Conservation (phyloP, 1,284 basidiomycete genomes). For the Chondrostereum purpureum region DNA sequence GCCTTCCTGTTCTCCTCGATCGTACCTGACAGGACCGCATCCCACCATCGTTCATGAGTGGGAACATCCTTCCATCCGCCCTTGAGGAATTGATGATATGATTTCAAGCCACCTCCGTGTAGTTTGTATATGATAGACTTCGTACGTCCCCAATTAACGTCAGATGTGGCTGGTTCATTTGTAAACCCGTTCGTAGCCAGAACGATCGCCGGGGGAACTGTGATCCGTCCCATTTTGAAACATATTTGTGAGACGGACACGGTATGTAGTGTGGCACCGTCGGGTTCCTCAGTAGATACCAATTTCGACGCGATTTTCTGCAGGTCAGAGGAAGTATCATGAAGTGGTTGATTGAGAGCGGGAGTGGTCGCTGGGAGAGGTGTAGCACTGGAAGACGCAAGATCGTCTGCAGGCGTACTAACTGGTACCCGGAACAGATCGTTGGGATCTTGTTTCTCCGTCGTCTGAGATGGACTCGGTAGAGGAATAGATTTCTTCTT, state of each 20-base stretch:
- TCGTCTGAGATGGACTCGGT: background rate
- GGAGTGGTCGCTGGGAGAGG: background rate
- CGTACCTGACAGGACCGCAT: slow-evolving; percentile 44
- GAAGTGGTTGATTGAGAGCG: slow-evolving; percentile 29
- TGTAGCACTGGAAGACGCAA: background rate
- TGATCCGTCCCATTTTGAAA: slow-evolving; percentile 73
- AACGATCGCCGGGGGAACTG: slow-evolving; percentile 63
- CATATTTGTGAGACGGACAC: slow-evolving; percentile 63
- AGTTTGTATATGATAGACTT: slow-evolving; percentile 31
- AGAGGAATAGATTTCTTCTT: background rate
- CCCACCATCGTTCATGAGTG: slow-evolving; percentile 57
- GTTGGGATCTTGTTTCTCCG: background rate
- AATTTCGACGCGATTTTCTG: slow-evolving; percentile 22
- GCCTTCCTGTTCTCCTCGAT: slow-evolving; percentile 39
- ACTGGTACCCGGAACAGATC: background rate
- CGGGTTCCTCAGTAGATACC: slow-evolving; percentile 35
- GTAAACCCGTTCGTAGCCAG: slow-evolving; percentile 51
- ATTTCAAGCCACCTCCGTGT: slow-evolving; percentile 29
- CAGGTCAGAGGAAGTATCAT: background rate
- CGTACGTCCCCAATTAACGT: slow-evolving; percentile 36
- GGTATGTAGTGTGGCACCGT: slow-evolving; percentile 61
- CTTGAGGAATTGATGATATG: slow-evolving; percentile 37
- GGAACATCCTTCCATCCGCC: slow-evolving; percentile 58
- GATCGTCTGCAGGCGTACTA: slow-evolving; percentile 10
- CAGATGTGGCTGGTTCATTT: slow-evolving; percentile 20